These are phyloP conservation scores for Chaetomiaceae sp. DNA, from an alignment of 2,329 filamentous ascomycete species.

Conservation along the genomic window DNA sequence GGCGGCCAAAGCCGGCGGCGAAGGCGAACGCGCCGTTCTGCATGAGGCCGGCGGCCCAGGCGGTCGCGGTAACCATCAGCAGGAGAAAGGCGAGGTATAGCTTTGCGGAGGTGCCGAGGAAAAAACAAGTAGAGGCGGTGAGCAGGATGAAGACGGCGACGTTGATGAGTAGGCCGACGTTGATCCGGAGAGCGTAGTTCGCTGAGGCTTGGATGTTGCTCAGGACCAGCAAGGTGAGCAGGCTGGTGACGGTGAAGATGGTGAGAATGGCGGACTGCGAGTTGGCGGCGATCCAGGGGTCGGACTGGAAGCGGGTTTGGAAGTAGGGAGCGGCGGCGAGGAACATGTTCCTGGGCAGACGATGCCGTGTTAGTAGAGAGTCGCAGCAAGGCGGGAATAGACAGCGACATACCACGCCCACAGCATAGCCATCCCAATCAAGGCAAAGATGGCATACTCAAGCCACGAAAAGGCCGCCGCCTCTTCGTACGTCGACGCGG, in stretches of 20 bases:
- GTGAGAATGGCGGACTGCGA: constrained; percentile 89
- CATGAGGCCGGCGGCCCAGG: constrained; percentile 75
- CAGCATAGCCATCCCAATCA: constrained; percentile 89
- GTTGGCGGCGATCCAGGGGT: constrained; percentile 68
- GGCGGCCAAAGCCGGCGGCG: constrained; percentile 75
- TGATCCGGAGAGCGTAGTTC: constrained; percentile 85
- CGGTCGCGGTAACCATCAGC: constrained; percentile 72
- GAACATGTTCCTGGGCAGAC: constrained; percentile 81
- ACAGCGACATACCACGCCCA: constrained; percentile 76
- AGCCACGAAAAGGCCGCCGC: constrained; percentile 70
- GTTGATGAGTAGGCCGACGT: constrained; percentile 70
- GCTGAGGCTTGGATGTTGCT: constrained; percentile 76
- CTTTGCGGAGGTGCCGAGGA: constrained; percentile 56
- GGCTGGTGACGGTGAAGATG: constrained; percentile 78
- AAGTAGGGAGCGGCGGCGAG: constrained; percentile 93
- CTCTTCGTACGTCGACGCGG: constrained; percentile 32
- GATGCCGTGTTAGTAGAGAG: background rate
- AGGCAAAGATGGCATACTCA: constrained; percentile 79
- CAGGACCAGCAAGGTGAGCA: constrained; percentile 70
- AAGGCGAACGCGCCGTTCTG: constrained; percentile 96
- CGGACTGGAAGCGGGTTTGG: constrained; percentile 69
- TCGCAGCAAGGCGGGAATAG: background rate
- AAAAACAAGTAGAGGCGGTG: constrained; percentile 70
- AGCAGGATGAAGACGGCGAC: constrained; percentile 72
- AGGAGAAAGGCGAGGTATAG: constrained; percentile 80